Base-by-base conservation (phyloP, 306 rosid genomes). In the Dalbergia cochinchinensis region DNA sequence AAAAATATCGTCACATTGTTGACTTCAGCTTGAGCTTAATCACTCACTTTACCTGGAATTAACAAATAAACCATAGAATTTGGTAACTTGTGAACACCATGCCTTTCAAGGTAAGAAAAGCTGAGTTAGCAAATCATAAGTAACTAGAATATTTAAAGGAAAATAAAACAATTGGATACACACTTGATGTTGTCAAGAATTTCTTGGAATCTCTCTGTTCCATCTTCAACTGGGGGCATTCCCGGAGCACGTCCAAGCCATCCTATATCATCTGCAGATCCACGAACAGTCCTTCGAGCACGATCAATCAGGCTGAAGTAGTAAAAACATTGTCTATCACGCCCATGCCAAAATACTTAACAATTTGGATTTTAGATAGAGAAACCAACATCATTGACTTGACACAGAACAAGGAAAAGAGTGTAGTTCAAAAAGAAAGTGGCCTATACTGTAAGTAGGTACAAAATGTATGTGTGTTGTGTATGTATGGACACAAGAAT, bases 251-350 rank as follows among this genome's bases (percentile, higher is more conserved):
- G 88, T 83, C 91, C 96, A 73, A 95, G 93, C 99, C 99, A 96
- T 34, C 99, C 99, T 78, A 96, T 93, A 83, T 96, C 99, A 85
- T 91, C 98, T 37, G 97, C 94, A 22, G 98, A 96, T 44, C 99
- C 99, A 53, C 85, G 93, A 35, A 96, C 94, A 68, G 98, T 96
- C 87, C 84, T 92, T 69, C 94, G 86, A 77, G 94, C 97, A 15
- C 98, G 88, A 14, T 93, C 92, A 80, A 91, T 79, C 75, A 96
- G 90, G 83, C 98, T 96, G 92, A 82, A 83, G 74, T 58, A 58
- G 84, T 26, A 69, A 73, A 72, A 80, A 54, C 57, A 84, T 69
- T 71, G 62, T 74, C 70, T 35, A 78, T 78, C 50, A 47, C 35
- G 68, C 63, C 55, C 78, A 60, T 1, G 8, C 53, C 65, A 82